These are phyloP conservation scores for Penicillium sp. DNA, from an alignment of 2,329 filamentous ascomycete genomes.

Conservation along the genomic window DNA sequence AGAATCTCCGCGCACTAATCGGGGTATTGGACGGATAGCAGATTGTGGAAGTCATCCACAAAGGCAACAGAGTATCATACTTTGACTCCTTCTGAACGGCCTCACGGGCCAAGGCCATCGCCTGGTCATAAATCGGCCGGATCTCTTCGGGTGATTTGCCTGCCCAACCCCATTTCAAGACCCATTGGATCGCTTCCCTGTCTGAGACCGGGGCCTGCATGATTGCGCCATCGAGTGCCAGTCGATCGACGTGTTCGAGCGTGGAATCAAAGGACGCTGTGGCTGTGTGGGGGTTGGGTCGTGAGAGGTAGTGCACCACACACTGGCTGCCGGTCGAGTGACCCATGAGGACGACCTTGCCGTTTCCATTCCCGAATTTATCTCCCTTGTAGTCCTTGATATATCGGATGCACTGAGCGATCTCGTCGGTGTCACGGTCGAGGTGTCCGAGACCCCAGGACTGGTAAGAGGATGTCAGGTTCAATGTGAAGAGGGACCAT, in stretches of 20 bases:
- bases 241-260: conserved; percentile 41
- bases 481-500: conserved; percentile 56
- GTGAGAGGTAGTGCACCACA: conserved; percentile 60
- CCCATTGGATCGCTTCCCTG: conserved; percentile 59
- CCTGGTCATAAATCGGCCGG: conserved; percentile 30
- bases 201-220: conserved; percentile 79
- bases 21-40: conserved; percentile 39
- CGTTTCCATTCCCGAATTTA: conserved; percentile 30
- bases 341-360: conserved; percentile 64
- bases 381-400: conserved; percentile 42
- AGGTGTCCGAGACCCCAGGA: conserved; percentile 56
- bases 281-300: conserved; percentile 40
- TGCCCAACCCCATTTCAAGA: conserved; percentile 27
- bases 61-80: conserved; percentile 34
- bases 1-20: conserved; percentile 56
- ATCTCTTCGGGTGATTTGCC: conserved; percentile 24
- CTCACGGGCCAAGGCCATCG: conserved; percentile 33
- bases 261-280: conserved; percentile 29
- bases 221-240: conserved; percentile 68
- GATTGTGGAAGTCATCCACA: conserved; percentile 33
- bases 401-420: conserved; percentile 52
- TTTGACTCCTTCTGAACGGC: conserved; percentile 15
- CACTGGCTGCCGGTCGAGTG: conserved; percentile 70
- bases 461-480: conserved; percentile 52
- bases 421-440: conserved; percentile 53